A percentile compares a stretch with the other conserved stretches of the same genome.
phyloP scores from a whole-genome alignment of 129 eudicot species.

The Lactuca sativa region DNA sequence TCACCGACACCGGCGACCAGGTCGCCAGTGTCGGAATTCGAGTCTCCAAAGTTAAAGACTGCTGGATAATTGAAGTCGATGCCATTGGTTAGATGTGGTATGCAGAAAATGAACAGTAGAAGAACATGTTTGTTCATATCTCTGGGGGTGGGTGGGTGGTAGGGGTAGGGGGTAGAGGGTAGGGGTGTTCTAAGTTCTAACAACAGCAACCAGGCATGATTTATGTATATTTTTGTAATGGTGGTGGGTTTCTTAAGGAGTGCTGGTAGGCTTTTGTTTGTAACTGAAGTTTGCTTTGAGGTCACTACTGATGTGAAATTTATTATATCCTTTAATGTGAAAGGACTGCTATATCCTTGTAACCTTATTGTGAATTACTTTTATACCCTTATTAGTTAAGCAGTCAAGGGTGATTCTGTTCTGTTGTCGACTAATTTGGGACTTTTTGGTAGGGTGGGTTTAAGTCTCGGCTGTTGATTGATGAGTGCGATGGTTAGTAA shows the following conservation, averaged over 20 bases:
- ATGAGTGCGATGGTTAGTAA: not conserved
- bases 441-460: slow-evolving; percentile 26
- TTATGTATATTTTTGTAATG: slow-evolving; percentile 19
- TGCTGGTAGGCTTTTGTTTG: slow-evolving; percentile 33
- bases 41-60: slow-evolving; percentile 91
- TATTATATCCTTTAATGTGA: slow-evolving; percentile 2
- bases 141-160: not conserved
- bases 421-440: slow-evolving; percentile 30
- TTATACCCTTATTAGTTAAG: slow-evolving; percentile 31
- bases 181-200: not conserved
- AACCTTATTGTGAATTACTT: not conserved
- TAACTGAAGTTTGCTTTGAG: slow-evolving; percentile 32
- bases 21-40: slow-evolving; percentile 88
- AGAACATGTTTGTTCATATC: slow-evolving; percentile 26
- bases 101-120: slow-evolving; percentile 32
- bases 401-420: slow-evolving; percentile 27
- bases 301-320: slow-evolving; percentile 28
- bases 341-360: slow-evolving; percentile 1
- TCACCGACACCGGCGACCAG: slow-evolving; percentile 60
- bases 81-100: slow-evolving; percentile 34
- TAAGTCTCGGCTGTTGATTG: slow-evolving; percentile 17
- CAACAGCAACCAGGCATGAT: slow-evolving; percentile 9
- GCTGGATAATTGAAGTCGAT: slow-evolving; percentile 77
- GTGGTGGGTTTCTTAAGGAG: slow-evolving; percentile 20
- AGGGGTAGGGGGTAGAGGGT: not conserved